phyloP scores from a whole-genome alignment of 139 green algal species.

The Chlamydomonas sphaeroides region DNA sequence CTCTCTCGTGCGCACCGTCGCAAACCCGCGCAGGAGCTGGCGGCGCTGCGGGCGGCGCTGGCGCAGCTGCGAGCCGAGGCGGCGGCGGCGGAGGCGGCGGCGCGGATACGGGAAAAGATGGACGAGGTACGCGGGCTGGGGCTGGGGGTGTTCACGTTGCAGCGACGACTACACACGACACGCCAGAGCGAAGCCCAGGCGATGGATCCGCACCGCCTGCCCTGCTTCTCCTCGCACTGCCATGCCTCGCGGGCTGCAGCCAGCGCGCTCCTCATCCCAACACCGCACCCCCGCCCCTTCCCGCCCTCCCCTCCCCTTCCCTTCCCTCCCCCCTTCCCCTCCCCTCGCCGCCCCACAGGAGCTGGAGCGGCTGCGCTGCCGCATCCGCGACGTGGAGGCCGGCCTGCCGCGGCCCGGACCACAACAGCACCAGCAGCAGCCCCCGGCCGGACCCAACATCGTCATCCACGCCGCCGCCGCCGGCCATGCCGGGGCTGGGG shows the following conservation, averaged over 20 bases:
- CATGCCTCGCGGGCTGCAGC: too few relatives aligned
- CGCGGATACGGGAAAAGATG: constrained; percentile 27
- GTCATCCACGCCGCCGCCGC: constrained; percentile 36
- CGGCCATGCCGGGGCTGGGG: too few relatives aligned
- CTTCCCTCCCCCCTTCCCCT: too few relatives aligned
- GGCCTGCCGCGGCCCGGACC: constrained; percentile 9
- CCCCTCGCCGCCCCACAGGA: constrained; percentile 27
- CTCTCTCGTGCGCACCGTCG: too few relatives aligned
- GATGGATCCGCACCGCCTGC: too few relatives aligned
- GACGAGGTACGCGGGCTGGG: constrained; percentile 6
- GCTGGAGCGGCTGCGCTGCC: constrained; percentile 33
- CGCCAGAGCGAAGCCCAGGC: too few relatives aligned
- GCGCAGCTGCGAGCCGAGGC: constrained; percentile 11
- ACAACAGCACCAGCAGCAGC: not conserved
- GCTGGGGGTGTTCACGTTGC: too few relatives aligned
- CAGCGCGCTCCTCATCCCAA: too few relatives aligned
- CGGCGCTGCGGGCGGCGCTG: constrained; percentile 5
- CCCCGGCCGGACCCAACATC: constrained; percentile 32
- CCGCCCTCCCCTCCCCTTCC: too few relatives aligned
- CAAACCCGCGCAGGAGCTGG: constrained; percentile 25
- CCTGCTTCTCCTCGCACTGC: too few relatives aligned
- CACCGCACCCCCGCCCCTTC: too few relatives aligned
- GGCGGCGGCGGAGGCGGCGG: constrained; percentile 11
- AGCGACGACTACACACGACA: too few relatives aligned
- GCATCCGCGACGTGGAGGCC: constrained; percentile 43